Base-by-base conservation (phyloP, 179 eudicot species). In the Pouteria campechiana region DNA sequence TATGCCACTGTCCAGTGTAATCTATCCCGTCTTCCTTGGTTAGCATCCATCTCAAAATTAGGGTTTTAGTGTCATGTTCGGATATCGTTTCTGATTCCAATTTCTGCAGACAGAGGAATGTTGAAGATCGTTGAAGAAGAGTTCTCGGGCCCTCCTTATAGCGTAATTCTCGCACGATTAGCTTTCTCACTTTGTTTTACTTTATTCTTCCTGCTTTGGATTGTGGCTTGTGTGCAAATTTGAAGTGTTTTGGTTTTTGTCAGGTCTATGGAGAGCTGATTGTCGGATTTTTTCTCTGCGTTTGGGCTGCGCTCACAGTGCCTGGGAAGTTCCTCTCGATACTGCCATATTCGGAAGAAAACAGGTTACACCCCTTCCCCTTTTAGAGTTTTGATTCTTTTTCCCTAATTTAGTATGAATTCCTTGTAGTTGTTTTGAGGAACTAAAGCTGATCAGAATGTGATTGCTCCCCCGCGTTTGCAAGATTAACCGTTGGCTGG, bases 1-100 rank as follows among this genome's bases (percentile, higher is more conserved):
- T 78, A 78, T 61, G 81, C 87, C 43, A 85, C 93, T 11, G 69
- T 81, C 49, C 92, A 81, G 52, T 81, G 95, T 85, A 73, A 21
- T 17, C 29, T 3, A 31, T 15, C 25, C 15, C 24, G 17, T 52
- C 17, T 18, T 12, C 4, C 17, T 15, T 6, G n/a, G n/a, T n/a
- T 1, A 2, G 8, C 0, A 7, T 5, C 3, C 2, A 5, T 3
- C 6, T 12, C 11, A 13, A 20, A 15, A 12, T 25, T 41, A 28
- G 51, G 34, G 21, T 28, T 44, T 36, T 22, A 10, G 3, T 35
- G 13, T 10, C 4, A 22, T 7, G 5, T 45, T 18, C 12, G 0
- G 22, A 17, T 8, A 29, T 13, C 13, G 18, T 5, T 20, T 25
- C 19, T 35, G 40, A 17, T 20, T 9, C 48, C 40, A 10, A 8